These are phyloP conservation scores for Trichosporon sp. DNA, from an alignment of 1,284 basidiomycete genomes.

Conservation along the genomic window DNA sequence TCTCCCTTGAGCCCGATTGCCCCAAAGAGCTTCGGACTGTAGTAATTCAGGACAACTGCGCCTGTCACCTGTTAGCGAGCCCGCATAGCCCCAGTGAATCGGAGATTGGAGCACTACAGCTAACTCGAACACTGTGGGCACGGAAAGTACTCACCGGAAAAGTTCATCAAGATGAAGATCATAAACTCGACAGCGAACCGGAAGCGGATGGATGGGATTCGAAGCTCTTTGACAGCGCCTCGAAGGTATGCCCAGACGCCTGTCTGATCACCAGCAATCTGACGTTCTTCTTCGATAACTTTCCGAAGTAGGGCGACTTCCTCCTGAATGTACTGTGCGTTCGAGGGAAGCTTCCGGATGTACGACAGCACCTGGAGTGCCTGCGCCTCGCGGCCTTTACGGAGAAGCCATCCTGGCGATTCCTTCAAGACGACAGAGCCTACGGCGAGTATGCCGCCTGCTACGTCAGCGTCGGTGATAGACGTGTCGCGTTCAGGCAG, in stretches of 20 bases:
- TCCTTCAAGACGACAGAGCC: slow-evolving; percentile 54
- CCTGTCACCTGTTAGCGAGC: background rate
- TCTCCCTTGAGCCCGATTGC: slow-evolving; percentile 34
- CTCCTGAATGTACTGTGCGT: slow-evolving; percentile 46
- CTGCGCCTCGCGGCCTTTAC: slow-evolving; percentile 49
- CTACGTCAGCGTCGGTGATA: background rate
- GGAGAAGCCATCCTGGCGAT: slow-evolving; percentile 55
- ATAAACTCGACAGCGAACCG: slow-evolving; percentile 9
- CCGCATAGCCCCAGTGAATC: too few species aligned
- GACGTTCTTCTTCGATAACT: slow-evolving; percentile 34
- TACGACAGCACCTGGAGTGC: slow-evolving; percentile 51
- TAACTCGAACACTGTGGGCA: too few species aligned
- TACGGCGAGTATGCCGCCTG: slow-evolving; percentile 48
- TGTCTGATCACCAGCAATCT: slow-evolving; percentile 12
- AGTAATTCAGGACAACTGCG: slow-evolving; percentile 26
- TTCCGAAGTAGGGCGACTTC: slow-evolving; percentile 37
- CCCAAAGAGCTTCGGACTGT: slow-evolving; percentile 33
- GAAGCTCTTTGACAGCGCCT: background rate
- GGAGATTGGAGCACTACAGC: too few species aligned
- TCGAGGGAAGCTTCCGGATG: slow-evolving; percentile 49
- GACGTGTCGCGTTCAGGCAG: too few species aligned
- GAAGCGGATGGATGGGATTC: slow-evolving; percentile 2
- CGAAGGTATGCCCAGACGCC: slow-evolving; percentile 11
- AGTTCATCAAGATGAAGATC: slow-evolving; percentile 17
- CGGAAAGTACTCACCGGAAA: slow-evolving; percentile 5